Base-by-base conservation (phyloP, 495 filamentous ascomycete genomes). In the Glutinoglossum americanum region DNA sequence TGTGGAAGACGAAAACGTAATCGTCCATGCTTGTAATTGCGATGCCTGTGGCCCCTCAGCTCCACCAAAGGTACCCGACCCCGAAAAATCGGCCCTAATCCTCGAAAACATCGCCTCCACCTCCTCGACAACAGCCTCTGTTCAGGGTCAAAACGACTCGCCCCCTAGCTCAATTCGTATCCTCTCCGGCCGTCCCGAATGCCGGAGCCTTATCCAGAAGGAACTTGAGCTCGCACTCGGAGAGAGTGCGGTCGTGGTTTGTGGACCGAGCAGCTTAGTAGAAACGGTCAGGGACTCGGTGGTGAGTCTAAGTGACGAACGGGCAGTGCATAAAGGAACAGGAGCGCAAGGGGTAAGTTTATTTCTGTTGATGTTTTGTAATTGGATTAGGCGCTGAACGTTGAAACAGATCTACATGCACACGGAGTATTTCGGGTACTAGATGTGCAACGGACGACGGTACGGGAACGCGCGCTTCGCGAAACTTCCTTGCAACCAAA, bases 281-380 rank as follows among this genome's bases (percentile, higher is more conserved):
- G 74, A 80, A 30, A 74, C 76, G 56, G 78, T 84, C 1, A 73
- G 87, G 41, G 79, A 76, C 30, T 80, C 72, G 54, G 83, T 86
- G 0, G 84, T 82, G 0, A 74, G 69, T 17, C 63, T 94, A 51
- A 85, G 84, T 60, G 84, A 95, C 68, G 89, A 94, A 67, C 70
- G 89, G 55, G 89, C 85, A 0, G 84, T 94, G 37, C 87, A 94
- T 62, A 94, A 94, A 64, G 89, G 89, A 9, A 92, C 85, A 0
- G 88, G 85, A 1, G 89, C 88, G 10, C 85, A 92, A 65, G 88
- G 89, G 49, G 23, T 53, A 41, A 35, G n/a, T n/a, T n/a, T n/a
- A 35, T 35, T 35, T 11, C 32, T 35, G 11, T 11, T 11, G 4
- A 35, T 11, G 11, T 35, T 35, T 5, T 35, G 11, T 35, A 35